These are phyloP conservation scores for Penicillium rolfsii DNA, from an alignment of 2,329 filamentous ascomycete species.

Conservation along the genomic window DNA sequence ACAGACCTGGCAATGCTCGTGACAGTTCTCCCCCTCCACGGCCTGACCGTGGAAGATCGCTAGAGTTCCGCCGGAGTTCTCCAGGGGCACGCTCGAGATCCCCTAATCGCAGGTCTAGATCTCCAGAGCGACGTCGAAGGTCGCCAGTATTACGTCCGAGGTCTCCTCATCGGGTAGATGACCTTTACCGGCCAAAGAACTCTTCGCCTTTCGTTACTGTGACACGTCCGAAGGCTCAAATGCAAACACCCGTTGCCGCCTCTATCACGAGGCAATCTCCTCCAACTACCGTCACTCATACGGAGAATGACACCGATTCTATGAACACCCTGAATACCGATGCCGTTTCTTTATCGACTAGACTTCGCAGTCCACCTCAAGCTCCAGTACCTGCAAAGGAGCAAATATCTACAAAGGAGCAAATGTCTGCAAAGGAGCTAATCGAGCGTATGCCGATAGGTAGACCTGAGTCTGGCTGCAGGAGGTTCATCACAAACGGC, in stretches of 20 bases:
- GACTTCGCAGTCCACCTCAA: not conserved
- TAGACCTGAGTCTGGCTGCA: not conserved
- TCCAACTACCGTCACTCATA: not conserved
- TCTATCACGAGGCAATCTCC: not conserved
- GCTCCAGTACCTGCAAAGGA: not conserved
- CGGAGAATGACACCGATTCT: not conserved
- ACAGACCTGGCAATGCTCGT: not conserved
- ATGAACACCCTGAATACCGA: no score
- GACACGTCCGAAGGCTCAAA: not conserved
- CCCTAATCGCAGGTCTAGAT: not conserved
- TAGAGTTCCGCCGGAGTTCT: constrained; percentile 1
- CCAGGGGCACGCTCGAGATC: not conserved
- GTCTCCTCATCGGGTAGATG: not conserved
- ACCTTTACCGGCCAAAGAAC: not conserved
- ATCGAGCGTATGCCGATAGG: constrained; percentile 17
- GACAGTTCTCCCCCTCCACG: not conserved
- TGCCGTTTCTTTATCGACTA: not conserved
- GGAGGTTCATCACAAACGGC: not conserved
- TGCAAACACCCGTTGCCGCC: not conserved
- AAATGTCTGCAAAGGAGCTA: constrained; percentile 6
- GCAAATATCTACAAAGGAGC: constrained; percentile 1
- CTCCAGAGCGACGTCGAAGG: not conserved
- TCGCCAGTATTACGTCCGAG: not conserved
- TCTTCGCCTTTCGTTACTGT: constrained; percentile 1
- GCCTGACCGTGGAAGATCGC: not conserved